A percentile compares a stretch with the other conserved stretches of the same genome.
Evolutionary conservation across 805 yeast species (phyloP).

Genomic region (Kuraishia piskuri): DNA sequence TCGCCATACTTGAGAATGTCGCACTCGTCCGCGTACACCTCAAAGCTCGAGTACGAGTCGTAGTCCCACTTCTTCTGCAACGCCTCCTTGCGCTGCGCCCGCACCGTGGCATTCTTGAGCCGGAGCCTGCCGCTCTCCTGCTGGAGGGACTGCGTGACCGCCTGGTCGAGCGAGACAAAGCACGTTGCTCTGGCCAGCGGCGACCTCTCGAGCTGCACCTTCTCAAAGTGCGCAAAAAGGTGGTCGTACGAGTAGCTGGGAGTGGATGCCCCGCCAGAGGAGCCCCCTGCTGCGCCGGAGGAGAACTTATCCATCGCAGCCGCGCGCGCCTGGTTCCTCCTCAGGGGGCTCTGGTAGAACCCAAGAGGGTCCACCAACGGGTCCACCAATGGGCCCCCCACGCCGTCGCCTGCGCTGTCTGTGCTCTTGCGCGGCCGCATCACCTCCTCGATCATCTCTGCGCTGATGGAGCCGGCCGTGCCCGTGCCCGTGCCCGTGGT

Average conservation of each 20-base stretch:
- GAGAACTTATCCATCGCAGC: neutral
- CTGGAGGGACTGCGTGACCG: constrained; percentile 9
- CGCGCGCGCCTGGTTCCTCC: neutral
- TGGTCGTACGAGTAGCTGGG: neutral
- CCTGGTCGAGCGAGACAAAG: constrained; percentile 19
- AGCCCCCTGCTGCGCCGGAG: neutral
- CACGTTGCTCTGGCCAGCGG: constrained; percentile 17
- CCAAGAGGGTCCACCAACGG: neutral
- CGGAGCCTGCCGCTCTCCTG: constrained; percentile 8
- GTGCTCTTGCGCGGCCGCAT: neutral
- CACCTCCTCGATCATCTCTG: neutral
- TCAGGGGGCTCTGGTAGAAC: neutral
- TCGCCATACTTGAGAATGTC: neutral
- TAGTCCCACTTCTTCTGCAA: constrained; percentile 36
- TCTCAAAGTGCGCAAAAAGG: neutral
- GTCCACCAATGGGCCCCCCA: neutral
- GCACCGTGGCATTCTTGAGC: constrained; percentile 16
- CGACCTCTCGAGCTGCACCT: constrained; percentile 6
- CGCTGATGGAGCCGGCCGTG: too few species aligned
- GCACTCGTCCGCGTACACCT: constrained; percentile 11
- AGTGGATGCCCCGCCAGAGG: too few species aligned
- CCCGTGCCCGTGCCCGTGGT: neutral
- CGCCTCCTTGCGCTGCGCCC: constrained; percentile 11
- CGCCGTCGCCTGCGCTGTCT: neutral
- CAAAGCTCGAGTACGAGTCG: constrained; percentile 27